Evolutionary conservation across 2,329 filamentous ascomycete species (phyloP), one percentile per base, ranked within the genome.

Genomic region (Phyllosticta capitalensis): DNA sequence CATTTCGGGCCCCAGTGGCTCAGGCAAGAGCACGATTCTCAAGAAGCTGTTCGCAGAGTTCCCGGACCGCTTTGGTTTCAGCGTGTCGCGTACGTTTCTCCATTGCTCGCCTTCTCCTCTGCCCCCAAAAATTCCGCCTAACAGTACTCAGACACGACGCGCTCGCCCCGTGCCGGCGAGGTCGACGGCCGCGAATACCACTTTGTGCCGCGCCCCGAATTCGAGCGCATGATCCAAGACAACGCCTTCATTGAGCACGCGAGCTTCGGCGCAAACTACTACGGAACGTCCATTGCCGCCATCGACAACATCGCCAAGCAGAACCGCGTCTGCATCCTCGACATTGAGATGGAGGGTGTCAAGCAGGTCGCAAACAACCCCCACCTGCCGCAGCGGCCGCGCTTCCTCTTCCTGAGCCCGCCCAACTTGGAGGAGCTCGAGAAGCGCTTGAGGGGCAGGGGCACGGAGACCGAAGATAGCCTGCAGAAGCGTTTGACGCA

Each of bases 261-360:
- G 58, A 78, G 87, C 71, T 96, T 96, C 72, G 86, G 90, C 49
- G 86, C 84, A 58, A 96, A 96, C 76, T 78, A 84, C 69, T 96
- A 96, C 75, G 92, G 92, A 60, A 96, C 91, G 5, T 89, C 84
- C 71, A 85, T 90, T 69, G 79, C 81, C 73, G 90, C 90, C 26
- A 90, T 96, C 63, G 82, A 86, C 72, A 84, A 89, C 68, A 85
- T 92, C 71, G 82, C 82, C 1, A 81, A 83, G 62, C 83, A 86
- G 75, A 87, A 85, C 19, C 81, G 81, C 68, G 83, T 91, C 50
- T 92, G 92, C 63, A 85, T 96, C 54, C 78, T 96, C 65, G 92
- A 97, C 72, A 97, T 96, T 70, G 92, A 96, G 80, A 96, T 96
- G 90, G 91, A 96, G 82, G 92, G 92, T 62, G 91, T 96, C 61